Evolutionary conservation across 257 asterid genomes (phyloP).

Genomic region (Prunella vulgaris): DNA sequence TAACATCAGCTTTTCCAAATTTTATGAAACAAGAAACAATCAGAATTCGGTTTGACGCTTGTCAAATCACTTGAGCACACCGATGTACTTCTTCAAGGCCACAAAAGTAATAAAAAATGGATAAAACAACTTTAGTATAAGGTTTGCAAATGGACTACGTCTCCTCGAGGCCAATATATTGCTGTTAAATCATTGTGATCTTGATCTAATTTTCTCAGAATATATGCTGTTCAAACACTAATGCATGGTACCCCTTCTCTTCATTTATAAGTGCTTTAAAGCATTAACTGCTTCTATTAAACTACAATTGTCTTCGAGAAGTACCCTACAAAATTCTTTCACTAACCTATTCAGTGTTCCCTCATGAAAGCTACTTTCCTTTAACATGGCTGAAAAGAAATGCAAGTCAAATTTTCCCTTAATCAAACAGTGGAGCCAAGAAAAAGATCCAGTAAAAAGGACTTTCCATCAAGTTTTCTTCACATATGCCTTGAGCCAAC

Average conservation of each 20-base stretch:
- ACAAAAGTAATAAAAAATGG: neutral
- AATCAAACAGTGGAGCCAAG: neutral
- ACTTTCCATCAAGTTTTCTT: neutral
- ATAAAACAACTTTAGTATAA: slow-evolving; percentile 3
- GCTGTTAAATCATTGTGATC: neutral
- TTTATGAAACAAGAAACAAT: neutral
- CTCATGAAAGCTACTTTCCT: neutral
- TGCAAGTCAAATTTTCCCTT: slow-evolving; percentile 8
- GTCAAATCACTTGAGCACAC: neutral
- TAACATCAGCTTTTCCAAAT: neutral
- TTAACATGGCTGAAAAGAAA: neutral
- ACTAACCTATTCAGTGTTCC: neutral
- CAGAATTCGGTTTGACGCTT: neutral
- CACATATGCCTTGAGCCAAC: neutral
- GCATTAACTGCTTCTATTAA: neutral
- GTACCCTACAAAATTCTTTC: neutral
- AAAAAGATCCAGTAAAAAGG: neutral
- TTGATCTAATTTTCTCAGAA: slow-evolving; percentile 13
- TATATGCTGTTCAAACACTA: neutral
- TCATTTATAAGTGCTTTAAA: neutral
- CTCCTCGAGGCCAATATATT: neutral
- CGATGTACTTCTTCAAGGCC: neutral
- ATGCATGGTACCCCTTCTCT: neutral
- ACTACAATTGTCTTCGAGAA: neutral
- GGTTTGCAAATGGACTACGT: neutral